Evolutionary conservation across 1,284 basidiomycete species (phyloP).

Genomic region (Fomitopsis schrenkii): DNA sequence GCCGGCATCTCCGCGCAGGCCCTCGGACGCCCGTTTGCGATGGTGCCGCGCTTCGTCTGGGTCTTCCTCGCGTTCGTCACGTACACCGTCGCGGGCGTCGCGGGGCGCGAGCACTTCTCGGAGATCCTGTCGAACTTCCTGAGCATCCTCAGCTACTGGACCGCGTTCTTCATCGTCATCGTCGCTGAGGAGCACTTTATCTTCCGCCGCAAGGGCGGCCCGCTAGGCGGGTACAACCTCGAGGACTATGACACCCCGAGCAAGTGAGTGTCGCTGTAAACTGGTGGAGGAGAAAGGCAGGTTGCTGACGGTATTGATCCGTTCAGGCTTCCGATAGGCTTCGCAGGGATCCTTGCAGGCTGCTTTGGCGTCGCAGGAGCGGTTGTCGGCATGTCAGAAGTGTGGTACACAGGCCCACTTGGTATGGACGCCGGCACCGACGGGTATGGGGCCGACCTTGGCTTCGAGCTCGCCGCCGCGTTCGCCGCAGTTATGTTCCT

Average conservation of each 20-base stretch:
- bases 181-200: conserved; percentile 56
- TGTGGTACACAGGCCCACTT: conserved; percentile 52
- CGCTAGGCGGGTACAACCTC: conserved; percentile 49
- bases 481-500: conserved; percentile 40
- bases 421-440: conserved; percentile 37
- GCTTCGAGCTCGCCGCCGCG: conserved; percentile 50
- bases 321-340: conserved; percentile 46
- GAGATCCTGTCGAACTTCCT: conserved; percentile 52
- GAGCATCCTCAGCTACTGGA: conserved; percentile 63
- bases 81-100: conserved; percentile 59
- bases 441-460: conserved; percentile 47
- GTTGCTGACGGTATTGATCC: neutral
- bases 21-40: conserved; percentile 48
- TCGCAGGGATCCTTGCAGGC: conserved; percentile 48
- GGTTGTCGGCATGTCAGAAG: conserved; percentile 46
- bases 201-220: conserved; percentile 41
- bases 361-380: conserved; percentile 44
- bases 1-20: conserved; percentile 54
- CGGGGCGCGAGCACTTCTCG: conserved; percentile 58
- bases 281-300: neutral
- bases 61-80: conserved; percentile 48
- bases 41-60: conserved; percentile 59
- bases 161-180: conserved; percentile 56
- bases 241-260: conserved; percentile 49
- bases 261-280: conserved; percentile 25